phyloP scores from a whole-genome alignment of 1,284 basidiomycete genomes.

The Trichosporon sp. region DNA sequence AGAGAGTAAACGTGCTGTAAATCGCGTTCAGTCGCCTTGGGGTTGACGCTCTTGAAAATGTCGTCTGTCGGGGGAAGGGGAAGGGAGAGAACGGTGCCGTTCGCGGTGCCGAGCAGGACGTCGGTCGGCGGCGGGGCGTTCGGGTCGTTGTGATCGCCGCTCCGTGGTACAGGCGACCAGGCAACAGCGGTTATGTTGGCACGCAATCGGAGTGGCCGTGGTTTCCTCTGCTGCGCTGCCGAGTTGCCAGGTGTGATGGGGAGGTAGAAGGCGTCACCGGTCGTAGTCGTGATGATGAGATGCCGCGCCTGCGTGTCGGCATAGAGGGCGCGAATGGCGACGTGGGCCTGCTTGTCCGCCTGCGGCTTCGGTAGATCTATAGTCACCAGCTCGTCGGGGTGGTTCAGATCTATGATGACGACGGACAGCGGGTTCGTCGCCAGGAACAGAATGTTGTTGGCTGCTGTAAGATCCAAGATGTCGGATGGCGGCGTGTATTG shows the following conservation, averaged over 20 bases:
- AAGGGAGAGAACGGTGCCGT: constrained; percentile 74
- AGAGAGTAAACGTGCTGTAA: constrained; percentile 73
- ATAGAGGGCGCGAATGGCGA: constrained; percentile 67
- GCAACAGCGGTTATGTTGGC: constrained; percentile 88
- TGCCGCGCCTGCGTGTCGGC: constrained; percentile 89
- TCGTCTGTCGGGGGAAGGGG: constrained; percentile 73
- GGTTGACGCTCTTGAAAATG: constrained; percentile 73
- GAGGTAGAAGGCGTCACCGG: constrained; percentile 93
- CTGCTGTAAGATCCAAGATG: constrained; percentile 71
- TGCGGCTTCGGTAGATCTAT: constrained; percentile 61
- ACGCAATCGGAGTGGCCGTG: constrained; percentile 73
- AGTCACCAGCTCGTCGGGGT: constrained; percentile 72
- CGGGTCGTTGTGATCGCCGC: constrained; percentile 1
- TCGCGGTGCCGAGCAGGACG: constrained; percentile 73
- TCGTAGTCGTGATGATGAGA: constrained; percentile 74
- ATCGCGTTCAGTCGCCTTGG: constrained; percentile 55
- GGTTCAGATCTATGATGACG: constrained; percentile 77
- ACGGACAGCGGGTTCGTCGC: constrained; percentile 70
- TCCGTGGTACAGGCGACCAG: constrained; percentile 66
- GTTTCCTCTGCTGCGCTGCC: constrained; percentile 58
- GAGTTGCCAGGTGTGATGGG: constrained; percentile 51
- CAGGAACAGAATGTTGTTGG: constrained; percentile 81
- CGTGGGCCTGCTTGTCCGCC: constrained; percentile 51
- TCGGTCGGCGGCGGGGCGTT: constrained; percentile 37
- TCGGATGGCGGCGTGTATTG: constrained; percentile 81